Evolutionary conservation across 2,329 filamentous ascomycete genomes (phyloP), one percentile per base, ranked within the genome.

Genomic region (Grosmannia penicillata): DNA sequence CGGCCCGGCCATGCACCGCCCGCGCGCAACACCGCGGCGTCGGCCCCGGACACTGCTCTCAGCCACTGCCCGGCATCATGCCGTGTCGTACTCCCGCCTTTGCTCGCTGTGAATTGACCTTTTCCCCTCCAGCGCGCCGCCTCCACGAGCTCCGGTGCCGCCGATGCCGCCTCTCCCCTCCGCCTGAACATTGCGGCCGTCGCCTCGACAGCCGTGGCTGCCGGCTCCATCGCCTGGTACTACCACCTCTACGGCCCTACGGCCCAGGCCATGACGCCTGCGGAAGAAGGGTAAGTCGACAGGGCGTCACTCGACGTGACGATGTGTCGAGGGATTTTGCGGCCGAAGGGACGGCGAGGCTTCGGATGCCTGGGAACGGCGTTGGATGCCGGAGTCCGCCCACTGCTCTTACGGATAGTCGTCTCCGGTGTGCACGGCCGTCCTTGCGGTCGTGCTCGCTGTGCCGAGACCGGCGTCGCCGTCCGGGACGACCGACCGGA

Each of bases 191-290:
- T 87, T 54, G 82, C 87, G 58, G 85, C 84, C 56, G 75, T 77
- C 55, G 83, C 82, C 57, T 87, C 91, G 52, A 94, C 86, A 52
- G 76, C 81, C 53, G 72, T 86, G 56, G 85, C 89, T 53, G 69
- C 84, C 62, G 87, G 86, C 54, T 89, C 89, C 50, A 78, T 89
- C 55, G 87, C 84, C 53, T 96, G 87, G 86, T 96, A 95, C 70
- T 93, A 89, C 63, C 85, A 94, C 65, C 78, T 93, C 53, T 96
- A 93, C 64, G 91, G 87, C 56, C 76, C 83, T 53, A 78, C 82
- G 53, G 81, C 83, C 46, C 75, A 85, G 62, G 91, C 91, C 53
- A 82, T 82, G 78, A 87, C 89, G 53, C 86, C 85, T 48, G 82
- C 82, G 56, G 91, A 98, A 71, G 91, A 98, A 77, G 91, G 91